These are phyloP conservation scores for Penicillium paxilli DNA, from an alignment of 495 filamentous ascomycete species.

Conservation along the genomic window DNA sequence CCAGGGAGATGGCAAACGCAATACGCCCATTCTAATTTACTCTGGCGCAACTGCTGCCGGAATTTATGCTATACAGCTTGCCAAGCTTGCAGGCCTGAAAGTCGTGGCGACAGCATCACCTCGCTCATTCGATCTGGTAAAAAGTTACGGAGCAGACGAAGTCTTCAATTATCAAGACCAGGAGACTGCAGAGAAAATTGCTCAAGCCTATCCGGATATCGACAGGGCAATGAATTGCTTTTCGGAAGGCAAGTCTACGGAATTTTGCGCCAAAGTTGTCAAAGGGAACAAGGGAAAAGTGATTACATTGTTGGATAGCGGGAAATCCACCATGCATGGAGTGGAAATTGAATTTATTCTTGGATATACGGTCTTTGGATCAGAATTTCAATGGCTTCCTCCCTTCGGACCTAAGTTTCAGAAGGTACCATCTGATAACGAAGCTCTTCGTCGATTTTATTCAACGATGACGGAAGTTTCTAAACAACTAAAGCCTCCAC, in stretches of 20 bases:
- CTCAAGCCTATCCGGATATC: constrained; percentile 15
- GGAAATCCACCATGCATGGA: constrained; percentile 7
- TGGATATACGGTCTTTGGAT: constrained; percentile 18
- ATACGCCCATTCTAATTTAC: constrained; percentile 8
- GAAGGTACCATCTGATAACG: constrained; percentile 9
- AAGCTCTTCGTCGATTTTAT: constrained; percentile 16
- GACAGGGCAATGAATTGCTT: constrained; percentile 22
- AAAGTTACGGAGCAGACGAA: constrained; percentile 32
- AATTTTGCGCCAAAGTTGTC: constrained; percentile 18
- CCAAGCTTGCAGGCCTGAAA: not conserved
- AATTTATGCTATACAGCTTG: not conserved
- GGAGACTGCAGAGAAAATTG: constrained; percentile 5
- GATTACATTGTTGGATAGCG: constrained; percentile 15
- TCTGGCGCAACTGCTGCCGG: constrained; percentile 7
- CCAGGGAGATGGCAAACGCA: not conserved
- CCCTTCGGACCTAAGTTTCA: constrained; percentile 22
- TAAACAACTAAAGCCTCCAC: constrained; percentile 10
- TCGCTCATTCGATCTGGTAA: constrained; percentile 32
- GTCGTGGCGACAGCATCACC: not conserved
- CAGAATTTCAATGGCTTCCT: constrained; percentile 15
- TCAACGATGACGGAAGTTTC: not conserved
- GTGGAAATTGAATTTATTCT: constrained; percentile 17
- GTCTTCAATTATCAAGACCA: constrained; percentile 34
- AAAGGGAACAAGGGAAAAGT: constrained; percentile 11
- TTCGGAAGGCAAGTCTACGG: constrained; percentile 20